Evolutionary conservation across 2,329 filamentous ascomycete genomes (phyloP).

Genomic region (Xylariaceae sp.): DNA sequence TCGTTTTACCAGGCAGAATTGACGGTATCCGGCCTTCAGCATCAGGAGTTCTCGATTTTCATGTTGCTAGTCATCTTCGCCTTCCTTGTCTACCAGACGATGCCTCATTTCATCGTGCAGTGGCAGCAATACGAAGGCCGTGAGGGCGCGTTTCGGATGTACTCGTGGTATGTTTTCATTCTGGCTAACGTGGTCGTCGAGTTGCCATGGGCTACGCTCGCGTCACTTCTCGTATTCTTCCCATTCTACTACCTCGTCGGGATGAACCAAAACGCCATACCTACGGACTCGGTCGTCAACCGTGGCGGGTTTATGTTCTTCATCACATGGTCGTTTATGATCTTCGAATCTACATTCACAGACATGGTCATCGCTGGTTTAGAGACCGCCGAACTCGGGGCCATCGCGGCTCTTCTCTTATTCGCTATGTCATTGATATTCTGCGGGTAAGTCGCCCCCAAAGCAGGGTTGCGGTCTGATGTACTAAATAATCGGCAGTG

Average conservation of each 20-base stretch:
- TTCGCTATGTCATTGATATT: conserved; percentile 65
- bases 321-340: conserved; percentile 65
- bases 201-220: conserved; percentile 69
- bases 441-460: conserved; percentile 40
- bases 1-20: conserved; percentile 60
- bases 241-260: conserved; percentile 70
- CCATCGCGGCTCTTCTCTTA: conserved; percentile 63
- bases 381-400: conserved; percentile 67
- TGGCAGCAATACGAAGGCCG: conserved; percentile 76
- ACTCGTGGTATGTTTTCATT: conserved; percentile 76
- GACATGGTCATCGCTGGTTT: conserved; percentile 74
- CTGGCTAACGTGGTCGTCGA: conserved; percentile 73
- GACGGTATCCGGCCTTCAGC: conserved; percentile 69
- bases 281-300: conserved; percentile 45
- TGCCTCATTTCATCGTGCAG: conserved; percentile 76
- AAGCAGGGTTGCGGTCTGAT: background rate
- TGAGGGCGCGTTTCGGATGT: conserved; percentile 73
- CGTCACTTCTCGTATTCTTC: conserved; percentile 64
- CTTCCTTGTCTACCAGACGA: conserved; percentile 70
- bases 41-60: conserved; percentile 75
- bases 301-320: conserved; percentile 68
- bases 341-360: conserved; percentile 73
- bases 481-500: conserved; percentile 29
- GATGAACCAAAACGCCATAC: conserved; percentile 45
- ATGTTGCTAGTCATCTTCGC: conserved; percentile 77